Base-by-base conservation (phyloP, 192 early-diverging fungal species). In the Anaeromyces robustus region DNA sequence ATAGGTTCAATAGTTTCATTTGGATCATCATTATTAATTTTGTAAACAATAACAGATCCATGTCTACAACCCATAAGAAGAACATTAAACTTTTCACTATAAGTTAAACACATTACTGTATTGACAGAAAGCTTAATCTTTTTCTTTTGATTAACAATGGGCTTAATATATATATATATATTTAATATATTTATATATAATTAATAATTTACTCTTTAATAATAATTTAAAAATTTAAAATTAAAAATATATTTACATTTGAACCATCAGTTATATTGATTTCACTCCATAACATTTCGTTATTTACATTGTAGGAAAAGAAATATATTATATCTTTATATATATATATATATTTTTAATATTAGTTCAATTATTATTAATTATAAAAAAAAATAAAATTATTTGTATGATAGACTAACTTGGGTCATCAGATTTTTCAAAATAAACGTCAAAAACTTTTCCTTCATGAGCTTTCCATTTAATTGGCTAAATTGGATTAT, bases 391-490 rank as follows among this genome's bases (percentile, higher is more conserved):
- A 22, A 26, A 22, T 2, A 52, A 52, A 22, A 52, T 7, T 34
- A 39, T 12, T 14, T 39, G 1, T 39, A 39, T 39, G 13, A 39
- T 9, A 68, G 16, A 39, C 19, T n/a, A 26, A 68, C 52, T 68
- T 68, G 52, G 52, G 11, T 68, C 28, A 68, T 68, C 28, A 28
- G 52, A 68, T 68, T 68, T 68, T 68, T 68, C 52, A 18, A 68
- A 78, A 80, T 86, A 84, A 30, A 88, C 77, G 37, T 83, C 83
- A 81, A 83, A 85, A 9, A 91, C 68, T 77, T 91, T 91, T 34
- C 83, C 82, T n/a, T 79, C 37, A 78, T 88, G 87, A 32, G 84
- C 30, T 16, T 80, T 78, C 59, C 82, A 80, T 77, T 86, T 86
- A 28, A 86, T 41, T 30, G 88, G 82, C 82, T 87, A n/a, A 9